phyloP scores from a whole-genome alignment of 495 filamentous ascomycete genomes.

The Aspergillus heteromorphus region DNA sequence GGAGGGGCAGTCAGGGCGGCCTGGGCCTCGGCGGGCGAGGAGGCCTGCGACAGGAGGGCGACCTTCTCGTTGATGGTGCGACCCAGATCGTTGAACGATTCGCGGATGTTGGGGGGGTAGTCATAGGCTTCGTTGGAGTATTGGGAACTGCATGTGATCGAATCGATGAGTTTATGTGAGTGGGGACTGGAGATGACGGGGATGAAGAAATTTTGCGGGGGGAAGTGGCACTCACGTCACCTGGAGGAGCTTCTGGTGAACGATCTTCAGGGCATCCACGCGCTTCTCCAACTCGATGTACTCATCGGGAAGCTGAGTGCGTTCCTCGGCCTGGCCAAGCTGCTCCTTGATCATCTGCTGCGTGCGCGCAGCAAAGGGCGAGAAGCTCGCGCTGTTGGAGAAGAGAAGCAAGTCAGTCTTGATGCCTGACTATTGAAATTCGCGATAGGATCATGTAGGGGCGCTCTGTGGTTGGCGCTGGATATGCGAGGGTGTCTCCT shows the following conservation, averaged over 20 bases:
- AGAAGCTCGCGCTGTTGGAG: conserved; percentile 57
- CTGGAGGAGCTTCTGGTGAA: conserved; percentile 91
- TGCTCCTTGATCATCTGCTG: conserved; percentile 98
- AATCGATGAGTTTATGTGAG: neutral
- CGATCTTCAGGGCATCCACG: conserved; percentile 94
- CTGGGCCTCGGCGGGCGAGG: conserved; percentile 85
- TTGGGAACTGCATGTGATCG: conserved; percentile 61
- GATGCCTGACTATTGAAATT: neutral
- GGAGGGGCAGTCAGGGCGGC: conserved; percentile 89
- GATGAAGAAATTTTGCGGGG: neutral
- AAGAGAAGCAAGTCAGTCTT: conserved; percentile 25
- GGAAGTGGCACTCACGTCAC: conserved; percentile 67
- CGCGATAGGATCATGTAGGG: neutral
- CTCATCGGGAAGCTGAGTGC: conserved; percentile 95
- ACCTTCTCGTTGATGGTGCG: conserved; percentile 97
- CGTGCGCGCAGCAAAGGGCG: conserved; percentile 86
- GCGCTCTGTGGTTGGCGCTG: neutral
- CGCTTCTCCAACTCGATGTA: conserved; percentile 99
- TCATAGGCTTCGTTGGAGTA: conserved; percentile 97
- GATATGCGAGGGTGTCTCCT: neutral
- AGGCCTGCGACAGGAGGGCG: conserved; percentile 75
- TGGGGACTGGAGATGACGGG: no score
- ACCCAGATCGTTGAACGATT: conserved; percentile 92
- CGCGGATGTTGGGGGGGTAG: conserved; percentile 97
- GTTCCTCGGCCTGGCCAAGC: conserved; percentile 90